Evolutionary conservation across 768 basidiomycete species (phyloP).

Genomic region (Mrakia frigida): DNA sequence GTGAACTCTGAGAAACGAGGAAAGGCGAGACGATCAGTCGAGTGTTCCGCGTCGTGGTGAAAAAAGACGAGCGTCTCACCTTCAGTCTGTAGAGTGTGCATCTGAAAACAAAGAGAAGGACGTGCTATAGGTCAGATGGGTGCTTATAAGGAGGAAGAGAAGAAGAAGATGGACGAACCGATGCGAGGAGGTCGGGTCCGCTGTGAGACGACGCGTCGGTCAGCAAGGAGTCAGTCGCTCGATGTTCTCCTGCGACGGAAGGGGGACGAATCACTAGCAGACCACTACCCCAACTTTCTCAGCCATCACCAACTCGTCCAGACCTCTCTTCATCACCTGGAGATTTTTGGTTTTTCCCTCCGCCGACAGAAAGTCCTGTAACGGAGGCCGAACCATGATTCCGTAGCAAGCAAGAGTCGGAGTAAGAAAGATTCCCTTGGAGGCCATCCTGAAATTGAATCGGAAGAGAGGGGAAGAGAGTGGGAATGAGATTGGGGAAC

Average conservation of each 20-base stretch:
- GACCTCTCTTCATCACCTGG: conserved; percentile 48
- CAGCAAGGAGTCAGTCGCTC: too few species aligned
- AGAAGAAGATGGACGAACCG: conserved; percentile 29
- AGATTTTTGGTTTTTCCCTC: conserved; percentile 48
- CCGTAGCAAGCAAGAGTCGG: conserved; percentile 50
- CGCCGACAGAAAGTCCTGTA: conserved; percentile 47
- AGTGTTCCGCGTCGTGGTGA: too few species aligned
- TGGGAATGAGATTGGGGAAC: not conserved
- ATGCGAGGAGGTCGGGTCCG: conserved; percentile 50
- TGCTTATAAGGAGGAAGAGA: too few species aligned
- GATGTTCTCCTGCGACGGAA: too few species aligned
- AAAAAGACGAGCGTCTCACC: too few species aligned
- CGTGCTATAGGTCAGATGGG: too few species aligned
- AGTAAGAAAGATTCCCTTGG: conserved; percentile 48
- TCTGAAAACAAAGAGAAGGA: conserved; percentile 34
- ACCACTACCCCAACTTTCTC: conserved; percentile 48
- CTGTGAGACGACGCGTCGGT: not conserved
- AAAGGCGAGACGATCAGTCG: too few species aligned
- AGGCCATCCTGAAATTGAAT: conserved; percentile 42
- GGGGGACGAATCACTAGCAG: conserved; percentile 44
- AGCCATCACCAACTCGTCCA: conserved; percentile 48
- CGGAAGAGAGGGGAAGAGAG: too few species aligned
- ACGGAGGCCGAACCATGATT: conserved; percentile 49
- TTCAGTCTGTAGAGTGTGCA: conserved; percentile 58
- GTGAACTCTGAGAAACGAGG: conserved; percentile 47